Conservation (phyloP, 1,284 basidiomycete species). For the Cryptococcus wingfieldii region DNA sequence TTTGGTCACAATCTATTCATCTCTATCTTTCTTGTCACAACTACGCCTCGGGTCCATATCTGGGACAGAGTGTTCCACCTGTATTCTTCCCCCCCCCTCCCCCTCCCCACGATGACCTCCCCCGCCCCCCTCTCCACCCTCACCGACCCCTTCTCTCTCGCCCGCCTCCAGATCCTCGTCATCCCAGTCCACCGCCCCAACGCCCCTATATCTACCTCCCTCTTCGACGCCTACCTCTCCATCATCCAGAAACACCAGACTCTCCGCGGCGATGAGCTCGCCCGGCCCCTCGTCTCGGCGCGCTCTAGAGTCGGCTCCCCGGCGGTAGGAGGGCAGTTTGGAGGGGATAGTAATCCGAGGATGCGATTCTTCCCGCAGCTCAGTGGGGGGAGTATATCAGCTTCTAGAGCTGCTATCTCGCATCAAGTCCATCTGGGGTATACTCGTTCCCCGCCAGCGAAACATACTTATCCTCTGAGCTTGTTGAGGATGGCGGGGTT, state of each 20-base stretch:
- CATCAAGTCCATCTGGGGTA: slow-evolving; percentile 42
- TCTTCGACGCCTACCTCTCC: slow-evolving; percentile 27
- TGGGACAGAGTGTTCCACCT: too few species aligned
- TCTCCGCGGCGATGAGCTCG: slow-evolving; percentile 40
- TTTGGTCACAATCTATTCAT: too few species aligned
- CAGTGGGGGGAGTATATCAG: slow-evolving; percentile 16
- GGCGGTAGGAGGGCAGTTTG: slow-evolving; percentile 5
- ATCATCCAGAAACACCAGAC: slow-evolving; percentile 34
- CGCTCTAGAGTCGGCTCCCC: slow-evolving; percentile 10
- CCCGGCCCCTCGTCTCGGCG: slow-evolving; percentile 16
- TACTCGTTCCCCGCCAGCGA: slow-evolving; percentile 28
- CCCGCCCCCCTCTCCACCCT: slow-evolving; percentile 25
- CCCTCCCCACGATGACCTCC: slow-evolving; percentile 4
- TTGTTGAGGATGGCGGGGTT: slow-evolving; percentile 37
- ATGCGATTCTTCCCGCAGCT: slow-evolving; percentile 32
- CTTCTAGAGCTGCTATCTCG: slow-evolving; percentile 29
- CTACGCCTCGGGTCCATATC: too few species aligned
- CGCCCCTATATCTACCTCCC: slow-evolving; percentile 4
- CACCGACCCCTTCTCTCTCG: slow-evolving; percentile 43
- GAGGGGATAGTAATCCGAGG: slow-evolving; percentile 14
- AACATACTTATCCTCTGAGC: slow-evolving; percentile 38
- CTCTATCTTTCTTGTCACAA: too few species aligned
- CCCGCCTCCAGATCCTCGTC: slow-evolving; percentile 45
- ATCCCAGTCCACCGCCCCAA: slow-evolving; percentile 40
- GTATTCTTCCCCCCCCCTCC: too few species aligned